These are phyloP conservation scores for Neurospora cerealis DNA, from an alignment of 495 filamentous ascomycete genomes.

Conservation along the genomic window DNA sequence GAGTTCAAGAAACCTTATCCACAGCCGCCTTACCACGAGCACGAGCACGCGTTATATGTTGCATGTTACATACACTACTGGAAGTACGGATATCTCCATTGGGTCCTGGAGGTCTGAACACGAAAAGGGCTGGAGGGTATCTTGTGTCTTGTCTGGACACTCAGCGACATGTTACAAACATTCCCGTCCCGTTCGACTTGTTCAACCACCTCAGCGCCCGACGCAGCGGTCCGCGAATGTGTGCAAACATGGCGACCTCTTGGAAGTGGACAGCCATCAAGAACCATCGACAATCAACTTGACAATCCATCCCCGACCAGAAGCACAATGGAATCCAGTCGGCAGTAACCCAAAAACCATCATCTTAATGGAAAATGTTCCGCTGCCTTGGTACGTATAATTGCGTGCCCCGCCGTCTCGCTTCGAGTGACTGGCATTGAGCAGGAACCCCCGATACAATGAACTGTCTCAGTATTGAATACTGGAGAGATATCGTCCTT, in stretches of 20 bases:
- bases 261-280: not conserved
- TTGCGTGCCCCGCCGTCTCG: not conserved
- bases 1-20: not conserved
- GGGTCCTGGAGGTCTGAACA: not conserved
- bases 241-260: not conserved
- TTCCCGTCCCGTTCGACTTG: not conserved
- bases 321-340: not conserved
- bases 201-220: not conserved
- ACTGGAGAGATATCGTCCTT: not conserved
- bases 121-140: not conserved
- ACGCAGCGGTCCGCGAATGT: not conserved
- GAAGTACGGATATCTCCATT: not conserved
- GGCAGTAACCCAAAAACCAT: not conserved
- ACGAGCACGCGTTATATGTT: not conserved
- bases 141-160: not conserved
- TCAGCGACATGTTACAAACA: not conserved
- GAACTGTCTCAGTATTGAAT: not conserved
- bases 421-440: not conserved
- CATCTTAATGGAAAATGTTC: not conserved
- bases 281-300: not conserved
- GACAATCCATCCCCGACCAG: not conserved
- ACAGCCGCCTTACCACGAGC: not conserved
- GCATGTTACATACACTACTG: not conserved
- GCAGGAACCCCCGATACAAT: not conserved
- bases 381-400: not conserved